phyloP scores from a whole-genome alignment of 2,329 filamentous ascomycete species.

The Colletotrichum aenigma region DNA sequence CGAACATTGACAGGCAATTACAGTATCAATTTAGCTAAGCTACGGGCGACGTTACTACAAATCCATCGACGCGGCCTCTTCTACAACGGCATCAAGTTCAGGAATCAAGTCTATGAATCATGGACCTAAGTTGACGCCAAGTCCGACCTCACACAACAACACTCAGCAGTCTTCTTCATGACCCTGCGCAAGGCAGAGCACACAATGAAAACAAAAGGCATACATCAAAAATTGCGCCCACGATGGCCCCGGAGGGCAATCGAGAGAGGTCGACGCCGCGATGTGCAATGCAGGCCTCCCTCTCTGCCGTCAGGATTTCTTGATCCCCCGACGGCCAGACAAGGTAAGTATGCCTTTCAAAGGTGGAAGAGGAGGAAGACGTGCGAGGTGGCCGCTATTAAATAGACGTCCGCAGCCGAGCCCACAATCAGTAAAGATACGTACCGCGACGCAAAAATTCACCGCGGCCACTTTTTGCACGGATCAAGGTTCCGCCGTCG shows the following conservation, averaged over 20 bases:
- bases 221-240: conserved; percentile 17
- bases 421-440: neutral
- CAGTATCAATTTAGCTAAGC: neutral
- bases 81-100: rapidly evolving
- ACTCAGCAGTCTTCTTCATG: neutral
- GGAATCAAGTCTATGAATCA: rapidly evolving
- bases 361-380: neutral
- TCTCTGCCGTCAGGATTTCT: conserved; percentile 42
- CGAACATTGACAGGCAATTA: neutral
- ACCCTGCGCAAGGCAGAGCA: neutral
- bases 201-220: conserved; percentile 17
- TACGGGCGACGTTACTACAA: neutral
- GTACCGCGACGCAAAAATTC: neutral
- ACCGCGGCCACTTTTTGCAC: neutral
- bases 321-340: conserved; percentile 47
- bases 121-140: rapidly evolving
- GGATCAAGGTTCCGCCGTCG: conserved; percentile 15
- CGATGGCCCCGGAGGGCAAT: conserved; percentile 21
- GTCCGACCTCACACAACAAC: neutral
- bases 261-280: conserved; percentile 23
- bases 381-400: neutral
- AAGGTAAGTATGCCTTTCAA: conserved; percentile 54
- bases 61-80: rapidly evolving
- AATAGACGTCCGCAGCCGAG: neutral
- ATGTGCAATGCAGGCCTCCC: conserved; percentile 58